These are phyloP conservation scores for Pythium chondricola DNA, from an alignment of 352 stramenopile genomes.

Conservation along the genomic window DNA sequence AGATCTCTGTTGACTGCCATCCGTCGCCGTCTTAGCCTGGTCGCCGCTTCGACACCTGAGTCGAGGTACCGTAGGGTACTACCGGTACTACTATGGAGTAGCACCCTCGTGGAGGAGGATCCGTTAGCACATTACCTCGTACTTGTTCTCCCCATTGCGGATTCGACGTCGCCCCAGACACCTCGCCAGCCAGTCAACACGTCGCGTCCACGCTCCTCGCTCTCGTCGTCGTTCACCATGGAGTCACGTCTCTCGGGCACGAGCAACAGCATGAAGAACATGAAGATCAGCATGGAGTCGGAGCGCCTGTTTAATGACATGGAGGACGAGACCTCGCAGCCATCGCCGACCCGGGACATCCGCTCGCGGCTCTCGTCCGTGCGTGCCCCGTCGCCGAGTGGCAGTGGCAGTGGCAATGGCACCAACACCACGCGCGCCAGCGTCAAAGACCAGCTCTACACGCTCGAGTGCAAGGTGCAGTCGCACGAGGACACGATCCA, in stretches of 20 bases:
- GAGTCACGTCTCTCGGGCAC: conserved; percentile 52
- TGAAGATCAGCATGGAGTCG: conserved; percentile 80
- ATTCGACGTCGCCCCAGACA: conserved; percentile 6
- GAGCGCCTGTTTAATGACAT: conserved; percentile 77
- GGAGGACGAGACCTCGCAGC: conserved; percentile 60
- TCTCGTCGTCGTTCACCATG: conserved; percentile 29
- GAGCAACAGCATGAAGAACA: conserved; percentile 68
- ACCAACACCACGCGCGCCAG: conserved; percentile 30
- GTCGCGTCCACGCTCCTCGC: no score
- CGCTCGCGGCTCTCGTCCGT: conserved; percentile 45
- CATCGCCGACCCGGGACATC: conserved; percentile 46
- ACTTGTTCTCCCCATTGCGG: no score
- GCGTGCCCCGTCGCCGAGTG: conserved; percentile 49
- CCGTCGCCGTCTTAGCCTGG: no score
- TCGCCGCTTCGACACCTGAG: no score
- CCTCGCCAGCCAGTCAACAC: no score
- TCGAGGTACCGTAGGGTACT: no score
- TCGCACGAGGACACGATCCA: conserved; percentile 80
- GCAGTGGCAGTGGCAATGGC: conserved; percentile 11
- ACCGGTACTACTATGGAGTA: no score
- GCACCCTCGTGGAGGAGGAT: no score
- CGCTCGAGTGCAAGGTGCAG: conserved; percentile 72
- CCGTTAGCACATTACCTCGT: no score
- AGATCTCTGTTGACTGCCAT: no score
- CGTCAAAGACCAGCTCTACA: conserved; percentile 78